Evolutionary conservation across 2,329 filamentous ascomycete genomes (phyloP), one percentile per base, ranked within the genome.

Genomic region (Cladosporium colombiae): DNA sequence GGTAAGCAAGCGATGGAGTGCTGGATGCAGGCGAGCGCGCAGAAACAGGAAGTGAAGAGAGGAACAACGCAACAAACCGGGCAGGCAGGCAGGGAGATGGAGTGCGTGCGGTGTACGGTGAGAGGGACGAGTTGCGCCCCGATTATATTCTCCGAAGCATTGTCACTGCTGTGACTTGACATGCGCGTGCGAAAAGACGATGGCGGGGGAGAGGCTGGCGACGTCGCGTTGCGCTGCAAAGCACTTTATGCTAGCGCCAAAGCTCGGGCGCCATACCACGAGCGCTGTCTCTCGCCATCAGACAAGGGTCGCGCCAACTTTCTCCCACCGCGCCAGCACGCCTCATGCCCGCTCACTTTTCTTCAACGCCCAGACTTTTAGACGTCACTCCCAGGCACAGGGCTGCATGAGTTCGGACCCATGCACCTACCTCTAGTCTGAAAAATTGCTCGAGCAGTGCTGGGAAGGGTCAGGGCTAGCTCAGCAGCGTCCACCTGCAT

Each of bases 201-300:
- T 61, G 58, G 58, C 58, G 37, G 58, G 58, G 58, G 35, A 40
- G n/a, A n/a, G 35, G 56, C 55, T 57, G 55, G 55, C 27, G 29
- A 33, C 25, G 31, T 46, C 40, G 40, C 40, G 40, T 46, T 46
- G n/a, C 40, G 40, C 40, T 46, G 40, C n/a, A 46, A 46, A 46
- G 40, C 40, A 46, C 40, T 46, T 21, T 46, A 46, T 46, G 37
- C 40, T 46, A 46, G 40, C 40, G n/a, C n/a, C 4, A 4, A 46
- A 7, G 40, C 40, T 46, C 40, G 40, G 40, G 21, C 40, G 40
- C 18, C 40, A 21, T 46, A 46, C 40, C 40, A 46, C 40, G 40
- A n/a, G 40, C 40, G n/a, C n/a, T 46, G 18, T 46, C n/a, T n/a
- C n/a, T n/a, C n/a, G n/a, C n/a, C n/a, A 46, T 21, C 40, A 46